Evolutionary conservation across 2,329 filamentous ascomycete genomes (phyloP).

Genomic region (Neurospora sp.): DNA sequence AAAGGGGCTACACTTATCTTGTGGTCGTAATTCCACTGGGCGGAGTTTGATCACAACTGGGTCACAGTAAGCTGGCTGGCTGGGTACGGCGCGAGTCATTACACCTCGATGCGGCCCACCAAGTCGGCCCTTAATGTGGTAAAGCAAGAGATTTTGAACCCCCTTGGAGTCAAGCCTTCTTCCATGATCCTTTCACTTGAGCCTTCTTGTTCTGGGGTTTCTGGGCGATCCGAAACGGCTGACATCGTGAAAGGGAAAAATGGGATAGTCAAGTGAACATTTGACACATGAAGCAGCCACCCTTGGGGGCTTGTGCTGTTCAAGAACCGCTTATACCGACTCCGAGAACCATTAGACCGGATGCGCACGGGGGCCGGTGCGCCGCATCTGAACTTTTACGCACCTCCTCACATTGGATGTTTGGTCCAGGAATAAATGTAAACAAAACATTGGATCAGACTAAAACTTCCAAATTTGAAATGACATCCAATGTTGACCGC

Average conservation of each 20-base stretch:
- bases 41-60: background rate
- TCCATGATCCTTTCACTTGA: background rate
- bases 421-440: too few species aligned
- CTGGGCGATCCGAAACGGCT: background rate
- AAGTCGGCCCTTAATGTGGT: background rate
- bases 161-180: background rate
- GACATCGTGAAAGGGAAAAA: background rate
- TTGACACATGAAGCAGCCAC: background rate
- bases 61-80: background rate
- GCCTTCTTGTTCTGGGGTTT: background rate
- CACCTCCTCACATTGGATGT: too few species aligned
- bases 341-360: background rate
- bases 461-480: too few species aligned
- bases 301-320: background rate
- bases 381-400: background rate
- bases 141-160: background rate
- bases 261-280: background rate
- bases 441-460: too few species aligned
- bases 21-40: background rate
- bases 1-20: background rate
- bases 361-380: background rate
- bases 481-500: too few species aligned
- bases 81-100: background rate
- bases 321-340: background rate
- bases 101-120: background rate